Base-by-base conservation (phyloP, 257 asterid species). In the Oldenlandia corymbosa region DNA sequence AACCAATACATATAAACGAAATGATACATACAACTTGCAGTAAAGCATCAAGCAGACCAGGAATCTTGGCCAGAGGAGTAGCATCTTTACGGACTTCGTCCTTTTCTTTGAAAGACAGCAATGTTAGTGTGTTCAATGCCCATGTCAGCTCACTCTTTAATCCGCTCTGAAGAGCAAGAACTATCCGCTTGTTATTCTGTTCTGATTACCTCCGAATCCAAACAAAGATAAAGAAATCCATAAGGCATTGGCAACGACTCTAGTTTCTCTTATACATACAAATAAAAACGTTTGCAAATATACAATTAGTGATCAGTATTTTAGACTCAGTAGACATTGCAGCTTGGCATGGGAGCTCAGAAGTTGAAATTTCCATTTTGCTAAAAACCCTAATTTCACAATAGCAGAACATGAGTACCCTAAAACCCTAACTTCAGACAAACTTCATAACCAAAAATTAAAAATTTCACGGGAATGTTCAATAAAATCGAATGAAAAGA, bases 81-180 rank as follows among this genome's bases (percentile, higher is more conserved):
- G 97, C 87, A 66, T 90, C 99, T 80, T 79, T 93, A 27, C 97
- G 88, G 52, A 93, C 73, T 7, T 93, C 99, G n/a, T 93, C 97
- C 73, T 93, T 93, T 81, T 93, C 99, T 73, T 93, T 93, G 76
- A 90, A 90, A 0, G 96, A 93, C 43, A 93, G 99, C 76, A 90
- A 67, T 28, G 97, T 90, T 67, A 93, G 96, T 60, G 89, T 83
- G 76, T 90, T 90, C 84, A 93, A 68, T 37, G 96, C 97, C 99
- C 97, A 93, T 4, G 96, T 87, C 75, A 93, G 62, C 82, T 93
- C 99, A 67, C 96, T 90, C 91, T 93, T 93, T 39, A 90, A 75
- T 71, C 97, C 97, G 76, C 99, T 90, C 76, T 93, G 99, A 70
- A 93, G 97, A 65, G 99, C 96, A 71, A 84, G 79, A 46, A 93